These are phyloP conservation scores for Scutellaria baicalensis DNA, from an alignment of 257 asterid species.

Conservation along the genomic window DNA sequence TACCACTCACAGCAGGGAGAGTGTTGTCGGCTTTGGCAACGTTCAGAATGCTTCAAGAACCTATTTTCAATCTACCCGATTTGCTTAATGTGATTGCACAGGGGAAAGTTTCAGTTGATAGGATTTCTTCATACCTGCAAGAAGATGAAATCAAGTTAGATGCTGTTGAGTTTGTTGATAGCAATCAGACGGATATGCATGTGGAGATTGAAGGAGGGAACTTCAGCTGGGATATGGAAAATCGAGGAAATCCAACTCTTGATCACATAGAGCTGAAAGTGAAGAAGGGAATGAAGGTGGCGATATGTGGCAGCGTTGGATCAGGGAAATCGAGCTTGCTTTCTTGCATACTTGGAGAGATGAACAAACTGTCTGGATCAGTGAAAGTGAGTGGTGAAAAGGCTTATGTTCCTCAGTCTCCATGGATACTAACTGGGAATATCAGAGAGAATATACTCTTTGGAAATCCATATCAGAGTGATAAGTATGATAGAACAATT, in stretches of 20 bases:
- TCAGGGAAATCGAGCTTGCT: conserved; percentile 95
- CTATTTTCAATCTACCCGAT: conserved; percentile 86
- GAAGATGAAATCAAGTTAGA: conserved; percentile 69
- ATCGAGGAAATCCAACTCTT: conserved; percentile 39
- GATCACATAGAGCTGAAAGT: conserved; percentile 50
- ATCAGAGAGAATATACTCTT: conserved; percentile 78
- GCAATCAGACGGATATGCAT: conserved; percentile 34
- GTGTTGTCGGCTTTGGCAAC: conserved; percentile 89
- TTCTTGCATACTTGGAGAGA: conserved; percentile 84
- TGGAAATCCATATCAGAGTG: conserved; percentile 57
- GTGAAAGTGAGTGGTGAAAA: conserved; percentile 76
- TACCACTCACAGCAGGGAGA: conserved; percentile 88
- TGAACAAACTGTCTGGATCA: conserved; percentile 62
- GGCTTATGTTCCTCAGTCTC: conserved; percentile 86
- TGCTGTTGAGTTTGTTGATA: conserved; percentile 43
- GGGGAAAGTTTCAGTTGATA: conserved; percentile 85
- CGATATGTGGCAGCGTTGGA: conserved; percentile 95
- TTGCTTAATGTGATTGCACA: conserved; percentile 77
- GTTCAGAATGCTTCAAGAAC: conserved; percentile 96
- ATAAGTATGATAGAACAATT: conserved; percentile 56
- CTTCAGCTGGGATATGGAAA: conserved; percentile 62
- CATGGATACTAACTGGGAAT: conserved; percentile 84
- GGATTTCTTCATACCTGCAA: conserved; percentile 72
- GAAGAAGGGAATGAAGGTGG: conserved; percentile 87
- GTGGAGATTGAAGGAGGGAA: conserved; percentile 59